phyloP scores from a whole-genome alignment of 306 rosid genomes.

The Gynostemma pentaphyllum region DNA sequence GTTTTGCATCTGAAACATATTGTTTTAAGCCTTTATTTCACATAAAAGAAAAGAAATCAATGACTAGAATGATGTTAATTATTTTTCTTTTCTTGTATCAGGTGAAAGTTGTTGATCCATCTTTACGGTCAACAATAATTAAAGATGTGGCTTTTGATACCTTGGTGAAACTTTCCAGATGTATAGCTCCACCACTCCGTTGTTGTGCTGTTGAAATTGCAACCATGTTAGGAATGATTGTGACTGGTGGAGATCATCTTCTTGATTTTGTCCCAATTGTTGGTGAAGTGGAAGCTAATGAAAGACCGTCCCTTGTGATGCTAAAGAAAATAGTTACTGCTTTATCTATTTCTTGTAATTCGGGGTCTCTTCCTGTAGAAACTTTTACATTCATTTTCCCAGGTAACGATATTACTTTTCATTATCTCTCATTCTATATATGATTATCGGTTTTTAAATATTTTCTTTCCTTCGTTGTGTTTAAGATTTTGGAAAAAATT shows the following conservation, averaged over 20 bases:
- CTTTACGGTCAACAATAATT: constrained; percentile 61
- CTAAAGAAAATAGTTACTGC: constrained; percentile 61
- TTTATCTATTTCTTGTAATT: constrained; percentile 67
- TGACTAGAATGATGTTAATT: no score
- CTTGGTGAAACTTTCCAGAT: constrained; percentile 69
- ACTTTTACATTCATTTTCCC: constrained; percentile 84
- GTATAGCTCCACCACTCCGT: constrained; percentile 73
- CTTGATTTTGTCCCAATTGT: constrained; percentile 41
- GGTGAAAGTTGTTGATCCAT: constrained; percentile 77
- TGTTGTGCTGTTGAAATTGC: constrained; percentile 87
- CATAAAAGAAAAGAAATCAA: no score
- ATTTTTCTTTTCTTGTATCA: constrained; percentile 25
- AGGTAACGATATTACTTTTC: no score
- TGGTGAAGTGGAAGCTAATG: constrained; percentile 41
- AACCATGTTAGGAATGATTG: constrained; percentile 66
- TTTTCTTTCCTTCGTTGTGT: constrained; percentile 13
- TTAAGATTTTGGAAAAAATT: constrained; percentile 75
- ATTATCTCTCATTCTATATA: no score
- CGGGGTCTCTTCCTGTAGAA: constrained; percentile 86
- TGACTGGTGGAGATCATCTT: constrained; percentile 49
- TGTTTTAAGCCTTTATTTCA: no score
- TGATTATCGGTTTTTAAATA: constrained; percentile 17
- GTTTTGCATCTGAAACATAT: no score
- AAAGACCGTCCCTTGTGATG: constrained; percentile 36
- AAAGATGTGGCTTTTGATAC: constrained; percentile 75